Base-by-base conservation (phyloP, 2,329 filamentous ascomycete genomes). In the Penicillium sp. region DNA sequence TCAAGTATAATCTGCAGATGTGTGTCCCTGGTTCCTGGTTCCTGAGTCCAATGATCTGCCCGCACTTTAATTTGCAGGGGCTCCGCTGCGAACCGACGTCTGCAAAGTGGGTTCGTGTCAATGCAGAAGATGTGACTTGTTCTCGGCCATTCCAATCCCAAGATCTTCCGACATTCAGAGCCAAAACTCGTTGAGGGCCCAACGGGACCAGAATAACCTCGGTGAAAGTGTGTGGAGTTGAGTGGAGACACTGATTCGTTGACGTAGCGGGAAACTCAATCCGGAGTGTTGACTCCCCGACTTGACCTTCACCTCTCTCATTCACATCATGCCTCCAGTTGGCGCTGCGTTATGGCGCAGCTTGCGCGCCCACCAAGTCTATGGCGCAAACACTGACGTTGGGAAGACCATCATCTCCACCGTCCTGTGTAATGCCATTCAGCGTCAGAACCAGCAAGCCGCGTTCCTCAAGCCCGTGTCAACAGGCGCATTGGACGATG, bases 331-430 rank as follows among this genome's bases (percentile, higher is more conserved):
- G 76, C 71, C 70, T 65, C 81, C 82, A 24, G 73, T 85, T 48
- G 79, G 83, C 45, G 81, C 85, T 48, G 77, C 85, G 45, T 78
- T 92, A 36, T 90, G 86, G 83, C 84, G 86, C 56, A 83, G 82
- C 8, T 77, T 92, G 50, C 83, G 85, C 56, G 79, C 84, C 11
- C 83, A 89, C 62, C 90, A 94, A 72, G 78, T 95, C 36, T 95
- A 89, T 65, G 90, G 90, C 27, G 88, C 90, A 44, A 94, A 93
- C 65, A 94, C 90, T 0, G 85, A 89, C 60, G 89, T 94, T 24
- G 90, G 90, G 59, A 95, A 95, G 77, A 95, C 90, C 0, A 83
- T 95, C 31, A 82, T 92, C 54, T 87, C 88, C 2, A 91, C 89
- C 0, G 73, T 91, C 11, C 77, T 95, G 3, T 88, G 85, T 69